Percentiles rank a stretch among this genome's conserved stretches.
These are phyloP conservation scores for Apophysomyces sp. DNA, from an alignment of 371 early-diverging fungal genomes.

Conservation along the genomic window DNA sequence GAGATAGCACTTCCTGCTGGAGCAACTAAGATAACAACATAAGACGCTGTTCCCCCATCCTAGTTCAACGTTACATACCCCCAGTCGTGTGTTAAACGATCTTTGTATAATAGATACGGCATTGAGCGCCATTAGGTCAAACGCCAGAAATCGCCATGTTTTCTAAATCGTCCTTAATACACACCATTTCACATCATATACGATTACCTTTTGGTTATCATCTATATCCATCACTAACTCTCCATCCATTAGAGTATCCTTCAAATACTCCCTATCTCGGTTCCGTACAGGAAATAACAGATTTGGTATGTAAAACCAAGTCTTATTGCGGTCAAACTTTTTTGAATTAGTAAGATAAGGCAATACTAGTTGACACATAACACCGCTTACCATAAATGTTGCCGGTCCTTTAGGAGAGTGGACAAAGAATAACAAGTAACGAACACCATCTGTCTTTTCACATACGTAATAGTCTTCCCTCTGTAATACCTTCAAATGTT, in stretches of 20 bases:
- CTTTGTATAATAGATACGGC: constrained; percentile 57
- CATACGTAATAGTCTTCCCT: constrained; percentile 86
- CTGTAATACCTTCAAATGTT: constrained; percentile 66
- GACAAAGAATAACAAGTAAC: constrained; percentile 69
- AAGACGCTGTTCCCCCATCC: background rate
- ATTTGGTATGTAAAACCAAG: constrained; percentile 64
- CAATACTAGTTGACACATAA: background rate
- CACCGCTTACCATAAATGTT: constrained; percentile 57
- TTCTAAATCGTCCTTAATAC: constrained; percentile 30
- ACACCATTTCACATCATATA: background rate
- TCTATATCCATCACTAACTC: constrained; percentile 68
- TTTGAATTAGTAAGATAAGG: background rate
- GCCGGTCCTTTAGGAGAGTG: constrained; percentile 58
- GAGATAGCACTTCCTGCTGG: constrained; percentile 66
- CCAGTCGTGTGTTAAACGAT: constrained; percentile 66
- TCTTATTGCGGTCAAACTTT: constrained; percentile 71
- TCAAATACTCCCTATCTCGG: constrained; percentile 58
- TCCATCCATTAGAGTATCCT: constrained; percentile 79
- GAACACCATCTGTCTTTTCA: constrained; percentile 89
- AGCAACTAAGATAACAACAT: constrained; percentile 27
- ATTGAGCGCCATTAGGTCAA: constrained; percentile 68
- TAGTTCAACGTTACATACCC: constrained; percentile 43
- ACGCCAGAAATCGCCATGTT: constrained; percentile 64
- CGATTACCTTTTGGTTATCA: constrained; percentile 28
- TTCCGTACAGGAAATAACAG: constrained; percentile 57